Evolutionary conservation across 495 filamentous ascomycete species (phyloP).

Genomic region (Chaetomium fimeti): DNA sequence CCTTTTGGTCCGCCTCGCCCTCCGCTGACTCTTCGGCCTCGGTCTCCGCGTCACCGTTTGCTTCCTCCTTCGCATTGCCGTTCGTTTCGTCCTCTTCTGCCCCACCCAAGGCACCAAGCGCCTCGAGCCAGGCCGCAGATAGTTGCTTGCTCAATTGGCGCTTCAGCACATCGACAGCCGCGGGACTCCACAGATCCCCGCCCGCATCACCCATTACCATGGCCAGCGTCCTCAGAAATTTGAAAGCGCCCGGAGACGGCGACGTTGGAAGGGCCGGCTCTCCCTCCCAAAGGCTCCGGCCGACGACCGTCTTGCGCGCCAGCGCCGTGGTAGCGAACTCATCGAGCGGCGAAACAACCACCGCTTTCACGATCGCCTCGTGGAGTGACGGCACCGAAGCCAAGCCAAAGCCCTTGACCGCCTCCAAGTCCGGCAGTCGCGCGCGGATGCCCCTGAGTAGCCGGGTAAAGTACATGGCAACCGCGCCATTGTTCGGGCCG

Average conservation of each 20-base stretch:
- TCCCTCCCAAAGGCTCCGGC: slow-evolving; percentile 73
- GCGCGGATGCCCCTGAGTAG: slow-evolving; percentile 71
- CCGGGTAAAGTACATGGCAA: slow-evolving; percentile 72
- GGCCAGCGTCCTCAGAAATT: slow-evolving; percentile 65
- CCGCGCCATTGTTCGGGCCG: slow-evolving; percentile 46
- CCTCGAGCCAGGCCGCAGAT: slow-evolving; percentile 42
- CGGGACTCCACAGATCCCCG: slow-evolving; percentile 78
- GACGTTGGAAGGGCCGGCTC: slow-evolving; percentile 73
- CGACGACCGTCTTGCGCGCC: slow-evolving; percentile 43
- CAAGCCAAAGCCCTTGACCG: slow-evolving; percentile 47
- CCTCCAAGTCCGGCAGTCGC: slow-evolving; percentile 55
- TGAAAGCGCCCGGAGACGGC: slow-evolving; percentile 74
- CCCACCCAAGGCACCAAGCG: slow-evolving; percentile 29
- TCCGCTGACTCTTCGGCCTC: not conserved
- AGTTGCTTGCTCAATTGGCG: slow-evolving; percentile 48
- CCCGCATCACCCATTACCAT: slow-evolving; percentile 67
- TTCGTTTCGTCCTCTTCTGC: slow-evolving; percentile 19
- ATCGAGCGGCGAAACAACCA: slow-evolving; percentile 41
- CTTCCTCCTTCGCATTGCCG: not conserved
- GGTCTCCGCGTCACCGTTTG: not conserved
- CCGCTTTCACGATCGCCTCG: slow-evolving; percentile 47
- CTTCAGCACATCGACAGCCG: slow-evolving; percentile 65
- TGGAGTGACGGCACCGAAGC: slow-evolving; percentile 58
- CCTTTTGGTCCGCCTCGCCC: slow-evolving; percentile 28
- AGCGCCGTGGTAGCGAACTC: slow-evolving; percentile 41